Base-by-base conservation (phyloP, 176 grass and related monocot genomes). In the Hsuehochloa calcarea region DNA sequence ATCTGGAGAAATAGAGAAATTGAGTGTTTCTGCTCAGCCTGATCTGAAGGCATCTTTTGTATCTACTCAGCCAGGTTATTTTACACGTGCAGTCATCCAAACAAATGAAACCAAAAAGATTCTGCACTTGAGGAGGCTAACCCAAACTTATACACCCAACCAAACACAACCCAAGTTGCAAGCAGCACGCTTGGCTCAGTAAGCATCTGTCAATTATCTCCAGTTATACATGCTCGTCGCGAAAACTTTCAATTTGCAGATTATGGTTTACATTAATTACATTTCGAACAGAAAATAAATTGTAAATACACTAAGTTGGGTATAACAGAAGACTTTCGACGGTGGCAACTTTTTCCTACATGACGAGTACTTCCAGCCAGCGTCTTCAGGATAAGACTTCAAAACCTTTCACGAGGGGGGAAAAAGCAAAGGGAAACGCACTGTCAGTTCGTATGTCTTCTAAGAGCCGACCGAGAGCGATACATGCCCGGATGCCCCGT, bases 51-150 rank as follows among this genome's bases (percentile, higher is more conserved):
- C 1, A n/a, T 29, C 1, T 29, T 29, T 29, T 29, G 0, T 29
- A 0, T 1, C 1, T 29, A 1, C 1, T 0, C 1, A 29, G 29
- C 0, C 29, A 29, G 29, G 1, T 29, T 29, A 1, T 1, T 29
- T 29, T 29, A 29, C 29, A 1, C 1, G 29, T 29, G 29, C 29
- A 29, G 29, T 1, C 29, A 29, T 29, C 29, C 29, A 29, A 29
- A 29, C 29, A 29, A 29, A 29, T 1, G 29, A 29, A 29, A 29
- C 29, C 0, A 29, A 29, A 29, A 29, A 29, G 29, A 29, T 29
- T 29, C 29, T 29, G 29, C 29, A 29, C 1, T 29, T 29, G 29
- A 29, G 29, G 29, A 29, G 29, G 0, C 29, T 29, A 29, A 29
- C 29, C 1, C 29, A 29, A 29, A 1, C 29, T 29, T 29, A 1